These are phyloP conservation scores for Dactylis glomerata DNA, from an alignment of 176 grass and related monocot species.

Conservation along the genomic window DNA sequence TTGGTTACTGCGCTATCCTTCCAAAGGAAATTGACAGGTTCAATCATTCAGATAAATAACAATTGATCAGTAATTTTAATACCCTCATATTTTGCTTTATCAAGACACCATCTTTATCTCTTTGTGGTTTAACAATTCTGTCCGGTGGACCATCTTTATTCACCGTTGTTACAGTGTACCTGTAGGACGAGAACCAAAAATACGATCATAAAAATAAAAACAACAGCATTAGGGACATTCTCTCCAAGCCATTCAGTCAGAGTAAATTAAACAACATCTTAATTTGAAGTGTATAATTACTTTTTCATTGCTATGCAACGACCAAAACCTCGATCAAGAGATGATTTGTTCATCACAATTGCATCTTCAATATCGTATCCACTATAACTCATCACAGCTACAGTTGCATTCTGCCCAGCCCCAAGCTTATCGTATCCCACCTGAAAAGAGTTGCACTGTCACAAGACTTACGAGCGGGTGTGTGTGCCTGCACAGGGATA, in stretches of 20 bases:
- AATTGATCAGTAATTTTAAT: constrained; percentile 22
- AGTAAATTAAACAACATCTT: constrained; percentile 10
- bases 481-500: neutral
- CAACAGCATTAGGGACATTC: neutral
- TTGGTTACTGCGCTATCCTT: constrained; percentile 1
- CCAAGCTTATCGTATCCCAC: constrained; percentile 90
- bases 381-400: constrained; percentile 96
- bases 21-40: neutral
- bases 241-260: constrained; percentile 17
- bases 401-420: constrained; percentile 95
- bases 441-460: constrained; percentile 44
- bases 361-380: constrained; percentile 99
- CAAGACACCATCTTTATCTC: constrained; percentile 56
- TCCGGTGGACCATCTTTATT: constrained; percentile 55
- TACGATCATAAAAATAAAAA: constrained; percentile 10
- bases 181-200: constrained; percentile 34
- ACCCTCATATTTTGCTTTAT: constrained; percentile 71
- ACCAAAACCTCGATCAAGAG: constrained; percentile 95
- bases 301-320: constrained; percentile 98
- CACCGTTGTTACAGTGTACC: constrained; percentile 69
- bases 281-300: constrained; percentile 39
- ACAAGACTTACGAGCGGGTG: neutral
- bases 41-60: constrained; percentile 21
- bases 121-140: constrained; percentile 63
- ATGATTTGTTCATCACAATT: constrained; percentile 99